phyloP scores from a whole-genome alignment of 2,329 filamentous ascomycete genomes.

The Aspergillus tanneri region DNA sequence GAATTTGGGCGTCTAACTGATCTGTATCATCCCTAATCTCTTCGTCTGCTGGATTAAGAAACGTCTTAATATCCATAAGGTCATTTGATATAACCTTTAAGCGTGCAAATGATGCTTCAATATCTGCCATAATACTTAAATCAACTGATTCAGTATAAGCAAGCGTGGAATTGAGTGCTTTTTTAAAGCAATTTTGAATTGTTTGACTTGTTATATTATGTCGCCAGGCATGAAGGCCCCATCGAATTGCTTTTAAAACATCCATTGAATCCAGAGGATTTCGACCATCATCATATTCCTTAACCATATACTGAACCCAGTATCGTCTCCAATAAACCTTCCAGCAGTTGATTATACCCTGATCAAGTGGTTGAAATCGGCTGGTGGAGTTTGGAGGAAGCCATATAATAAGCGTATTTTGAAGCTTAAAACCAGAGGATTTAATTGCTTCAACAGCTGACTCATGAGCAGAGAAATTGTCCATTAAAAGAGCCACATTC shows the following conservation, averaged over 20 bases:
- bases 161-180: background rate
- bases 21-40: background rate
- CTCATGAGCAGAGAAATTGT: background rate
- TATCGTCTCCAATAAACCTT: background rate
- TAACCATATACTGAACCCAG: background rate
- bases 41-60: background rate
- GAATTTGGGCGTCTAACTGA: background rate
- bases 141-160: background rate
- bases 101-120: background rate
- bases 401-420: slow-evolving; percentile 1
- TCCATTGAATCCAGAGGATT: background rate
- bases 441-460: background rate
- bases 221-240: background rate
- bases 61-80: background rate
- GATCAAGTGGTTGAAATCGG: background rate
- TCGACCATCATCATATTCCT: background rate
- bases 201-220: background rate
- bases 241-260: background rate
- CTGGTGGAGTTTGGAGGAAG: background rate
- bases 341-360: background rate
- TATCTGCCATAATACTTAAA: background rate
- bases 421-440: background rate
- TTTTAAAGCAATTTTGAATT: background rate
- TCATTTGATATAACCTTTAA: no score
- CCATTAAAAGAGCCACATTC: background rate